phyloP scores from a whole-genome alignment of 2,329 filamentous ascomycete genomes.

The Torrubiella hemipterigena region DNA sequence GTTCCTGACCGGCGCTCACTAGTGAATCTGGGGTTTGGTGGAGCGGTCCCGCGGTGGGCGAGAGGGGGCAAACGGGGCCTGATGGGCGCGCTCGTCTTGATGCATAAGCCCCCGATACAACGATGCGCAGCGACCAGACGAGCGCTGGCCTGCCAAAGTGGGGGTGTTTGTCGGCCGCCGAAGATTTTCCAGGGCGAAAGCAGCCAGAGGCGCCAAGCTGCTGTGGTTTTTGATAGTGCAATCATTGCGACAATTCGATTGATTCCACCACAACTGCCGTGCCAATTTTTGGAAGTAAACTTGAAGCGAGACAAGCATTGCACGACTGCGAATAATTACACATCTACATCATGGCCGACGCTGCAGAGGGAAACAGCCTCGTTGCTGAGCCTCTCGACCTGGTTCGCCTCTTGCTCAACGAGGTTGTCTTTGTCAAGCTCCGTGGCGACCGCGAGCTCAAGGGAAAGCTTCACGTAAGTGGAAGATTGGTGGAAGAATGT shows the following conservation, averaged over 20 bases:
- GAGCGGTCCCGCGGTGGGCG: too few species aligned
- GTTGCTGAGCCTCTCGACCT: conserved; percentile 91
- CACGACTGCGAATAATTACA: conserved; percentile 3
- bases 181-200: conserved; percentile 8
- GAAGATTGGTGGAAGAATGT: background rate
- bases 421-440: conserved; percentile 94
- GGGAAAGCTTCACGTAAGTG: conserved; percentile 78
- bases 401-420: conserved; percentile 86
- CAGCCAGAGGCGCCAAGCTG: conserved; percentile 3
- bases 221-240: background rate
- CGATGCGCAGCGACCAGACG: too few species aligned
- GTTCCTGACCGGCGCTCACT: background rate
- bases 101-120: too few species aligned
- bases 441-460: conserved; percentile 92
- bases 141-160: too few species aligned
- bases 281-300: background rate
- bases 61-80: too few species aligned
- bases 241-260: background rate
- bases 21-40: too few species aligned
- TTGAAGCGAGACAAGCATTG: conserved; percentile 5
- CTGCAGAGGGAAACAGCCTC: conserved; percentile 57
- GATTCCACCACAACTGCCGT: background rate
- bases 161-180: too few species aligned
- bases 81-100: too few species aligned
- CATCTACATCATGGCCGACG: conserved; percentile 60